Base-by-base conservation (phyloP, 1,139 yeast species). In the Scheffersomyces segobiensis region DNA sequence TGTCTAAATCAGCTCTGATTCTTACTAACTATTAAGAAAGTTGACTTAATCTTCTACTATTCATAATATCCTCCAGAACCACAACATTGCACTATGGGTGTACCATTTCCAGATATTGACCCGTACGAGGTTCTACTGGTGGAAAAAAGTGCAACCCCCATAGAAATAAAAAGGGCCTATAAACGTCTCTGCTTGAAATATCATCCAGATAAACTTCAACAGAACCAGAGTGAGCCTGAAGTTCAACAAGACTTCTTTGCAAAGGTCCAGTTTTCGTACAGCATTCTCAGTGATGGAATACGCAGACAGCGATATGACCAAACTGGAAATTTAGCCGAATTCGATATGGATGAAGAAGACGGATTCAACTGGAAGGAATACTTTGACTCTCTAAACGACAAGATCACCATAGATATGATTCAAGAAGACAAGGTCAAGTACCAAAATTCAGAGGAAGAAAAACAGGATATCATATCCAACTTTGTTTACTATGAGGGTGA, bases 151-250 rank as follows among this genome's bases (percentile, higher is more conserved):
- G 79, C 86, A 1, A 72, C 85, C 1, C 85, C 84, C 0, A 73
- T 82, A 0, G 88, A 83, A 19, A 83, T 92, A 65, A 90, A 88
- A 68, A 86, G 83, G 67, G 85, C 93, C 0, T 92, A 92, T 71
- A 85, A 93, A 65, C 85, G 83, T 61, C 75, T 85, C 50, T 91
- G 96, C 64, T 79, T 92, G 52, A 76, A 80, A 60, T 82, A 84
- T 62, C 97, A 92, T 70, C 97, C 97, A 0, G 97, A 92, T 72
- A 92, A 91, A 69, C 69, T 83, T 52, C 79, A 76, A 59, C 85
- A 84, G 60, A 61, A 63, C 20, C 61, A 61, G 46, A 50, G 42
- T 20, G 72, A 69, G 21, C 70, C 74, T 3, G 72, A 69, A 6
- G 52, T 46, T 46, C 76, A 69, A 48, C 76, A 75, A 59, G 76